These are phyloP conservation scores for Penicillium antarcticum DNA, from an alignment of 495 filamentous ascomycete genomes.

Conservation along the genomic window DNA sequence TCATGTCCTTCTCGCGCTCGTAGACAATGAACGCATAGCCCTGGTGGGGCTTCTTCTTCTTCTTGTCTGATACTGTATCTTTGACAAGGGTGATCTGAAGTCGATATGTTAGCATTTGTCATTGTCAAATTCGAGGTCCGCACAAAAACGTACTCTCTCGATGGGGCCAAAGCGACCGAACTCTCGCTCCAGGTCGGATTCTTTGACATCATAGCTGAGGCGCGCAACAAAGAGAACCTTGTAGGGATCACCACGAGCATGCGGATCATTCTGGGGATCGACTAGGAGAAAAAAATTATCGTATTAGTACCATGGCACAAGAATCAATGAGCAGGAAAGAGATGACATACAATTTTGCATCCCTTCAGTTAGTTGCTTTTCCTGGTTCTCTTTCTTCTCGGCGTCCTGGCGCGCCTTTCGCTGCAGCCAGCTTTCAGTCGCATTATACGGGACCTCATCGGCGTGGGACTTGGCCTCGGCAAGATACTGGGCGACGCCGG, in stretches of 20 bases:
- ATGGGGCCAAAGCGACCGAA: slow-evolving; percentile 94
- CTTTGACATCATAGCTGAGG: slow-evolving; percentile 81
- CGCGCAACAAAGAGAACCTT: slow-evolving; percentile 92
- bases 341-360: slow-evolving; percentile 62
- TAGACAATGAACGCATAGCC: slow-evolving; percentile 98
- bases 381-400: slow-evolving; percentile 68
- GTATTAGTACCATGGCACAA: slow-evolving; percentile 3
- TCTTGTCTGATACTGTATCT: slow-evolving; percentile 63
- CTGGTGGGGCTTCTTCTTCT: slow-evolving; percentile 77
- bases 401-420: slow-evolving; percentile 70
- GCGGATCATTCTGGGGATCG: slow-evolving; percentile 66
- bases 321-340: neutral
- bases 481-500: slow-evolving; percentile 71
- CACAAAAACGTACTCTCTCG: slow-evolving; percentile 62
- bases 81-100: slow-evolving; percentile 81
- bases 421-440: slow-evolving; percentile 92
- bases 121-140: neutral
- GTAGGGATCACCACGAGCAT: slow-evolving; percentile 89
- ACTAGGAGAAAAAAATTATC: slow-evolving; percentile 38
- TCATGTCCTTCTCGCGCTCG: slow-evolving; percentile 98
- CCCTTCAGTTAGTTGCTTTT: slow-evolving; percentile 63
- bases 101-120: slow-evolving; percentile 9
- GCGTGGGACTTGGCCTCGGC: slow-evolving; percentile 65
- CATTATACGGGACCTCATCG: slow-evolving; percentile 67
- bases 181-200: slow-evolving; percentile 87